Conservation (phyloP, 768 basidiomycete genomes). For the Nevesoporus exiguus region DNA sequence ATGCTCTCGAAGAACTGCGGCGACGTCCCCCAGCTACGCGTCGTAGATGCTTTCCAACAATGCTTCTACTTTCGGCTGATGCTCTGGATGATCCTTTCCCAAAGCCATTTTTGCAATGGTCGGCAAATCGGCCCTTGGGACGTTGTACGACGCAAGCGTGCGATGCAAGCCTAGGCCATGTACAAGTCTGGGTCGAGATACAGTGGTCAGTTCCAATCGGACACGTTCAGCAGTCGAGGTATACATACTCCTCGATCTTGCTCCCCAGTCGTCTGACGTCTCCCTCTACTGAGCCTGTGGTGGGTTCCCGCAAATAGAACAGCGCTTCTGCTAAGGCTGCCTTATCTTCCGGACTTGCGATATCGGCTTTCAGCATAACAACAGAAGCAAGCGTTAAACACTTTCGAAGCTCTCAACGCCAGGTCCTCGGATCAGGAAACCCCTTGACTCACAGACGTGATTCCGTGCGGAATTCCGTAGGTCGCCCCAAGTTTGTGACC, state of each 20-base stretch:
- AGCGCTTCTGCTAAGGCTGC: constrained; percentile 52
- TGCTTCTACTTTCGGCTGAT: constrained; percentile 41
- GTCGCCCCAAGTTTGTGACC: constrained; percentile 71
- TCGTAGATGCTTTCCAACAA: constrained; percentile 48
- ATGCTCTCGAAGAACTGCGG: neutral
- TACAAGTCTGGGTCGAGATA: constrained; percentile 48
- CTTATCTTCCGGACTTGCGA: constrained; percentile 61
- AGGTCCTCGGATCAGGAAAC: constrained; percentile 4
- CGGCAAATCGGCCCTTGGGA: constrained; percentile 53
- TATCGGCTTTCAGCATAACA: constrained; percentile 54
- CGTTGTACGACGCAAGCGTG: constrained; percentile 57
- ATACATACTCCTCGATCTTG: constrained; percentile 52
- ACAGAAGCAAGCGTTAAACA: constrained; percentile 70
- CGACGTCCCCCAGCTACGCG: neutral
- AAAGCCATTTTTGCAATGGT: constrained; percentile 43
- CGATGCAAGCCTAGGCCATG: constrained; percentile 54
- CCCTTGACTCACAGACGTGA: constrained; percentile 61
- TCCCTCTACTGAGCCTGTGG: constrained; percentile 63
- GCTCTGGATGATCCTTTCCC: constrained; percentile 32
- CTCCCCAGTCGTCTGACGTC: constrained; percentile 53
- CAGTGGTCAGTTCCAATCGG: constrained; percentile 7
- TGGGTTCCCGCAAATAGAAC: constrained; percentile 55
- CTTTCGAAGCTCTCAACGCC: constrained; percentile 31
- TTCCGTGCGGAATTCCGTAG: constrained; percentile 77
- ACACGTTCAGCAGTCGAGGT: neutral